Evolutionary conservation across 768 basidiomycete genomes (phyloP), one percentile per base, ranked within the genome.

Genomic region (Mycena kentingensis): DNA sequence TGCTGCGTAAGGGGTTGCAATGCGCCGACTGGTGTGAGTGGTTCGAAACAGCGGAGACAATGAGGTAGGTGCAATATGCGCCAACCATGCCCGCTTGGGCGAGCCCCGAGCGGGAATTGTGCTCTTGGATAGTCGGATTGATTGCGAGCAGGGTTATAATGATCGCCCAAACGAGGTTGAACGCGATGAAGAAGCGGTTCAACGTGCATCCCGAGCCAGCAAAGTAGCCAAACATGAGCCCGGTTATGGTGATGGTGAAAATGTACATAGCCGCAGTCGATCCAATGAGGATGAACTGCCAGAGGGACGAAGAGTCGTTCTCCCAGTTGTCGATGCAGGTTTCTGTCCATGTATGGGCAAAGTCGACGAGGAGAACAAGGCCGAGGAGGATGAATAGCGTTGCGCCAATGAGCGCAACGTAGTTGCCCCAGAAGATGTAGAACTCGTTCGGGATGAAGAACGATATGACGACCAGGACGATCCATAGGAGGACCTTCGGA

Each of bases 381-480:
- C 97, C 97, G 58, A 99, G 87, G 28, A 98, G 85, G 67, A 99
- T 98, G 76, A 99, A 99, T 54, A 94, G 67, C 5, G 89, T 92
- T 1, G 96, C 92, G 31, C 97, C 97, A 49, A 98, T 84, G 36
- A 97, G 80, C 21, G 95, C 82, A 55, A 93, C 72, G 64, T 97
- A 96, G 60, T 95, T 93, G 28, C 94, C 95, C 89, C 93, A 98
- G 69, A 97, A 91, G 74, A 98, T 94, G 76, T 98, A 98, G 82
- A 95, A 94, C 41, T 82, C 88, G 68, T 98, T 98, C 0, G 96
- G 97, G 63, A 98, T 96, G 70, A 95, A 87, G 78, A 98, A 99
- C 1, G 90, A 87, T 21, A 88, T 70, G 56, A 79, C 79, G 41
- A 93, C 75, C 51, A 99, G 81, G 55, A 93, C 63, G 29, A 97